Conservation (phyloP, 2,329 filamentous ascomycete genomes). For the Exophiala aquamarina region DNA sequence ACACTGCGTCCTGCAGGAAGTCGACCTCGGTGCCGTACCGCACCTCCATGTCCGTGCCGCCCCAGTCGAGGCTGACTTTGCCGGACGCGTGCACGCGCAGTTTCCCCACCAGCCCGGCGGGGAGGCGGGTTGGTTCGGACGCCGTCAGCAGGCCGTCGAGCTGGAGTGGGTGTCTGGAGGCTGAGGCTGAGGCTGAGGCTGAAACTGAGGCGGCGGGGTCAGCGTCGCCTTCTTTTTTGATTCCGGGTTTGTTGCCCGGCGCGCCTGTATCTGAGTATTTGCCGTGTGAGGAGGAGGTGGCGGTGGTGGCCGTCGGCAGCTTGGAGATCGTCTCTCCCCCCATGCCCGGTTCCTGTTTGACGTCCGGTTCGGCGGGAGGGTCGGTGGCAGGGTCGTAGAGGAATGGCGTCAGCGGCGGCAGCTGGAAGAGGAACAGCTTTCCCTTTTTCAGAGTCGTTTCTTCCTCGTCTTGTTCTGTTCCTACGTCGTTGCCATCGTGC, state of each 20-base stretch:
- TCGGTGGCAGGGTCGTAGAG: conserved; percentile 43
- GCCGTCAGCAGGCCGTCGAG: conserved; percentile 39
- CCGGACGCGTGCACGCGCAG: conserved; percentile 63
- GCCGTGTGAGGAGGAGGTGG: conserved; percentile 4
- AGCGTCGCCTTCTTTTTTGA: too few species aligned
- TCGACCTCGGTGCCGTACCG: conserved; percentile 56
- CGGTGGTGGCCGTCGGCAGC: conserved; percentile 6
- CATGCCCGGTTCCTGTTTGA: conserved; percentile 36
- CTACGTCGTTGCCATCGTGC: conserved; percentile 15
- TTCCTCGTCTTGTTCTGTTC: conserved; percentile 28
- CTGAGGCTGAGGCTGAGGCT: too few species aligned
- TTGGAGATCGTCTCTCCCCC: conserved; percentile 22
- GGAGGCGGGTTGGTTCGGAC: conserved; percentile 41
- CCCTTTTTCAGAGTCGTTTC: conserved; percentile 45
- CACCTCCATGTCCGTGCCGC: conserved; percentile 59
- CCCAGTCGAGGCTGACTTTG: conserved; percentile 62
- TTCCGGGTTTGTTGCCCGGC: conserved; percentile 9
- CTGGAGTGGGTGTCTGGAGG: conserved; percentile 1
- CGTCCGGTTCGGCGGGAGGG: conserved; percentile 17
- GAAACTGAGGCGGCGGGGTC: conserved; percentile 11
- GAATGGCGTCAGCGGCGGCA: conserved; percentile 62
- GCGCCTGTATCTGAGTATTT: background rate
- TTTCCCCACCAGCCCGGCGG: conserved; percentile 59
- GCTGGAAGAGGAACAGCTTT: conserved; percentile 63
- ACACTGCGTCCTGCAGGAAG: conserved; percentile 62